A percentile compares a stretch with the other conserved stretches of the same genome.
These are phyloP conservation scores for Cardamine chenopodiifolia DNA, from an alignment of 345 rosid species.

Conservation along the genomic window DNA sequence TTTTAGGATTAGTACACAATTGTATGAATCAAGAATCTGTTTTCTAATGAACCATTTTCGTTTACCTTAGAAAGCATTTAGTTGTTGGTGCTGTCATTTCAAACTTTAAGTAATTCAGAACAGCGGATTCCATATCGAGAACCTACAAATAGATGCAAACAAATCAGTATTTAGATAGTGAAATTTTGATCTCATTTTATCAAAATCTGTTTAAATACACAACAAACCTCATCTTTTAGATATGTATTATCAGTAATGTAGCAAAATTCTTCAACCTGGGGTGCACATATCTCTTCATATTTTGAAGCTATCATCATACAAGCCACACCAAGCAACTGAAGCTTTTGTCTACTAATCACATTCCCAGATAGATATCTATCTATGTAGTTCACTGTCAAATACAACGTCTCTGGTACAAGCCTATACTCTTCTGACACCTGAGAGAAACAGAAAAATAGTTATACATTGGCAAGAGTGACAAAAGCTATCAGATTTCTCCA, in stretches of 20 bases:
- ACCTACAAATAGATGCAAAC: constrained; percentile 44
- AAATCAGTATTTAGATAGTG: not conserved
- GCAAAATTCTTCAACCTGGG: constrained; percentile 95
- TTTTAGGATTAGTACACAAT: constrained; percentile 3
- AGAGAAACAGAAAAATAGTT: not conserved
- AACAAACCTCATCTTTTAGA: constrained; percentile 74
- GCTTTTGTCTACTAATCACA: constrained; percentile 72
- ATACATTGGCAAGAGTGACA: not conserved
- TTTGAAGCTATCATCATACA: constrained; percentile 97
- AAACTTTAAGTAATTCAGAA: constrained; percentile 83
- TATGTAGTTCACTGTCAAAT: constrained; percentile 83
- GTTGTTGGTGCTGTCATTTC: constrained; percentile 96
- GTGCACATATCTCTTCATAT: constrained; percentile 97
- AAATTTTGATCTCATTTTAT: not conserved
- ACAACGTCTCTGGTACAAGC: constrained; percentile 88
- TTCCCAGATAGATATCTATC: constrained; percentile 95
- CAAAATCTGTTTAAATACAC: not conserved
- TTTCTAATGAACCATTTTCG: not conserved
- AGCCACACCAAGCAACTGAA: constrained; percentile 94
- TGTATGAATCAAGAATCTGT: not conserved
- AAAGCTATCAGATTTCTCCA: not conserved
- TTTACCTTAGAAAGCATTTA: constrained; percentile 84
- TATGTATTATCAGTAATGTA: constrained; percentile 94
- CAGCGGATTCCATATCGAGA: constrained; percentile 87
- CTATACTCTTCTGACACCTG: constrained; percentile 98